Percentiles rank a stretch among this genome's conserved stretches.
Conservation (phyloP, 306 rosid species). For the Ormosia semicastrata region DNA sequence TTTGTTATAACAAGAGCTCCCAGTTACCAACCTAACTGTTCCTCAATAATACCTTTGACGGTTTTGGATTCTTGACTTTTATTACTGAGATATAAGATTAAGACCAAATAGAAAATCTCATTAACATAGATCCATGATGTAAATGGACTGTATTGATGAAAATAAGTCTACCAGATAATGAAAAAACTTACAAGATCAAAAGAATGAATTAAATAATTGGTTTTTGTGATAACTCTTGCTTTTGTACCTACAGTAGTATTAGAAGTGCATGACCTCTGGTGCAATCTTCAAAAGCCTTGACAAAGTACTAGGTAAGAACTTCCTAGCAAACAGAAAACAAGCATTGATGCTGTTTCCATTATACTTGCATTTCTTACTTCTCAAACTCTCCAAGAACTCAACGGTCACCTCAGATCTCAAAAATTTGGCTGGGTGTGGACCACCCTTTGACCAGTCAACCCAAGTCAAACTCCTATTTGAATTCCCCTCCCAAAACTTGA, state of each 20-base stretch:
- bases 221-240: neutral
- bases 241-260: neutral
- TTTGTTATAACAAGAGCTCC: neutral
- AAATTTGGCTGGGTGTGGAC: conserved; percentile 68
- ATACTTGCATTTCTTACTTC: conserved; percentile 47
- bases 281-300: conserved; percentile 51
- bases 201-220: conserved; percentile 30
- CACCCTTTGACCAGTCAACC: conserved; percentile 83
- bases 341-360: conserved; percentile 35
- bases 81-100: neutral
- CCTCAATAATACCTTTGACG: neutral
- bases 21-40: neutral
- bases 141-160: neutral
- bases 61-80: neutral
- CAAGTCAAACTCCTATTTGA: conserved; percentile 79
- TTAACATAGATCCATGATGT: neutral
- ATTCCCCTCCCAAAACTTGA: conserved; percentile 46
- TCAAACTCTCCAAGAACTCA: conserved; percentile 48
- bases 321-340: conserved; percentile 75
- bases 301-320: conserved; percentile 55
- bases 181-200: neutral
- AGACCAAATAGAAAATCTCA: neutral
- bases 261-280: conserved; percentile 62
- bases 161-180: neutral
- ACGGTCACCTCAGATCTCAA: conserved; percentile 47